Conservation (phyloP, 1,284 basidiomycete genomes). For the Ceratobasidium sp. region DNA sequence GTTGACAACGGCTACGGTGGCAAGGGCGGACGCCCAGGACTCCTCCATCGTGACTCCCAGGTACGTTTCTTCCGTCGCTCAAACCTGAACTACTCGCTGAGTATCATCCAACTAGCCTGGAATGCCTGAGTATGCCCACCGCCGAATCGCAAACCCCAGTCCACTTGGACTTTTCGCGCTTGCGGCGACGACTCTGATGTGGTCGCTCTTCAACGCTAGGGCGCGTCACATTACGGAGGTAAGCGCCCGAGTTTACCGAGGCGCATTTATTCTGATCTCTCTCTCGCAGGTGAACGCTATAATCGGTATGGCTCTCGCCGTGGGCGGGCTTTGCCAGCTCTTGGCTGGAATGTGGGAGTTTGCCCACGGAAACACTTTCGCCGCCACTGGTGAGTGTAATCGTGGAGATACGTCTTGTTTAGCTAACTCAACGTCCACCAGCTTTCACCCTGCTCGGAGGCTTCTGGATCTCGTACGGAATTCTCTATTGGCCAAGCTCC, state of each 20-base stretch:
- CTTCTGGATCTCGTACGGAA: constrained; percentile 54
- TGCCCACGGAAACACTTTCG: constrained; percentile 61
- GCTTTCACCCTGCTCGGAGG: constrained; percentile 54
- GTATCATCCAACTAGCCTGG: constrained; percentile 5
- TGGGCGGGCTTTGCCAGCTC: constrained; percentile 61
- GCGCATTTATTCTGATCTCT: constrained; percentile 54
- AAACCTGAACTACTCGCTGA: not conserved
- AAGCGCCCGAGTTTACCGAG: not conserved
- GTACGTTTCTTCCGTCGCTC: not conserved
- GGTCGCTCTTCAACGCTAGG: constrained; percentile 46
- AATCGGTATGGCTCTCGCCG: constrained; percentile 54
- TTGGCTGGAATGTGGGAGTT: constrained; percentile 55
- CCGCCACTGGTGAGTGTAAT: constrained; percentile 58
- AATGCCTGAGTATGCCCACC: constrained; percentile 25
- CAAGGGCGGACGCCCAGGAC: constrained; percentile 16
- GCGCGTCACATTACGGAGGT: constrained; percentile 52
- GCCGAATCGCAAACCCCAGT: constrained; percentile 42
- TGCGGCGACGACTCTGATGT: constrained; percentile 59
- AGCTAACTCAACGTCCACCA: not conserved
- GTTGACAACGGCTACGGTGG: constrained; percentile 10
- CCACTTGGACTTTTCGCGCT: constrained; percentile 45
- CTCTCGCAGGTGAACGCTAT: constrained; percentile 57
- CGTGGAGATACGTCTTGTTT: too few species aligned
- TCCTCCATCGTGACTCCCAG: constrained; percentile 25
- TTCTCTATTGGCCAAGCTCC: constrained; percentile 48